Conservation (phyloP, 2,329 filamentous ascomycete species). For the Myriosclerotinia curreyana region DNA sequence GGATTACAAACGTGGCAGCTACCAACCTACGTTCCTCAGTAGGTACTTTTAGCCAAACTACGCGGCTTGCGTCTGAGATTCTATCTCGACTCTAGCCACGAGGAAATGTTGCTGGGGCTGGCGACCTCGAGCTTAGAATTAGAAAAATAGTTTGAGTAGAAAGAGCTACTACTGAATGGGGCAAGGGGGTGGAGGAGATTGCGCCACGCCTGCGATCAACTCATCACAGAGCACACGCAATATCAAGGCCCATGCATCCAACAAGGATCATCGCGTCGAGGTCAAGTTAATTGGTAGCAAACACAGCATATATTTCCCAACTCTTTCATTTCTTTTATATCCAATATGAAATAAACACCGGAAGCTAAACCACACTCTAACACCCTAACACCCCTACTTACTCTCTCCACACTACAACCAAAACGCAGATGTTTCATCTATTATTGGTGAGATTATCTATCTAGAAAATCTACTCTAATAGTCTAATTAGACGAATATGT, state of each 20-base stretch:
- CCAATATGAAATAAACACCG: background rate
- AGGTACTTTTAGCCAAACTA: too few species aligned
- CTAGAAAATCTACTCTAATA: background rate
- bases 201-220: background rate
- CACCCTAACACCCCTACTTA: background rate
- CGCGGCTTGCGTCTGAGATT: too few species aligned
- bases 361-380: background rate
- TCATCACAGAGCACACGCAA: background rate
- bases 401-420: background rate
- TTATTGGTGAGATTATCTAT: background rate
- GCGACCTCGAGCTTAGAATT: too few species aligned
- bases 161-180: too few species aligned
- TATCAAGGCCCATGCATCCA: too few species aligned
- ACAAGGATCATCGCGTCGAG: too few species aligned
- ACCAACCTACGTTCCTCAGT: too few species aligned
- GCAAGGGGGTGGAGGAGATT: too few species aligned
- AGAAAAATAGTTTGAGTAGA: too few species aligned
- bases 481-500: background rate
- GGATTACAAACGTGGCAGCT: too few species aligned
- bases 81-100: too few species aligned
- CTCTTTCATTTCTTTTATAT: background rate
- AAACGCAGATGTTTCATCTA: background rate
- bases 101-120: too few species aligned
- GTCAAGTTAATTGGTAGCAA: background rate
- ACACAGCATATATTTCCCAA: background rate